Percentiles rank a stretch among this genome's conserved stretches.
phyloP scores from a whole-genome alignment of 2,329 filamentous ascomycete genomes.

The Aspergillus glaucus region DNA sequence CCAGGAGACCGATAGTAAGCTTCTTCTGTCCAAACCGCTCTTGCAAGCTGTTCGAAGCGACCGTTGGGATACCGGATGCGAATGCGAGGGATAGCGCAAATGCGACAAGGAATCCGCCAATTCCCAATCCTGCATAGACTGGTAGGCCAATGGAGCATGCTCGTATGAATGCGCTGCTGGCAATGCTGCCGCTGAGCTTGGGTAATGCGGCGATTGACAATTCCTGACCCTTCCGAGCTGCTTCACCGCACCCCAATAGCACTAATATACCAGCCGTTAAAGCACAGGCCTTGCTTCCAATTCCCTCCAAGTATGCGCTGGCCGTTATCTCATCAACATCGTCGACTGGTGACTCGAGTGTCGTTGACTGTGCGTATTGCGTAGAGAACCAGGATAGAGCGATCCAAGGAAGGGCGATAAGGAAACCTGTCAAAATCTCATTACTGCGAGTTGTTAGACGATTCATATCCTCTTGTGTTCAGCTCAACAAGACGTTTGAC shows the following conservation, averaged over 20 bases:
- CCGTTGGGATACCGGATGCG: constrained; percentile 38
- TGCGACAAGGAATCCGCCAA: constrained; percentile 50
- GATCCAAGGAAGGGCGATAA: constrained; percentile 35
- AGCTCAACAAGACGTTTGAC: constrained; percentile 1
- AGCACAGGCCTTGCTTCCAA: constrained; percentile 17
- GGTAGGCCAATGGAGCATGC: constrained; percentile 45
- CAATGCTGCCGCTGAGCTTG: constrained; percentile 9
- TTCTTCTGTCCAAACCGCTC: constrained; percentile 23
- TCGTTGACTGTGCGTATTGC: constrained; percentile 15
- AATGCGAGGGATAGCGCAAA: constrained; percentile 45
- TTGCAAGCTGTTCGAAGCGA: constrained; percentile 10
- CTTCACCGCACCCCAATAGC: constrained; percentile 22
- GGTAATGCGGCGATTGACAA: constrained; percentile 11
- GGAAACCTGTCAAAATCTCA: constrained; percentile 45
- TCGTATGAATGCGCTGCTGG: constrained; percentile 23
- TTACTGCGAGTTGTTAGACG: constrained; percentile 27
- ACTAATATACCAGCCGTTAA: constrained; percentile 28
- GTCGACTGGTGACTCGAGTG: constrained; percentile 4
- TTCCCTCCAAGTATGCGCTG: constrained; percentile 12
- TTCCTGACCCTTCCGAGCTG: constrained; percentile 12
- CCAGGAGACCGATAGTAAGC: constrained; percentile 20
- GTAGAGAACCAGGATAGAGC: constrained; percentile 31
- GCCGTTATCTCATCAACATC: constrained; percentile 4
- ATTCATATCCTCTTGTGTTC: constrained; percentile 1
- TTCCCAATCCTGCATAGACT: constrained; percentile 50